phyloP scores from a whole-genome alignment of 371 early-diverging fungal species.

The Funneliformis caledonium region DNA sequence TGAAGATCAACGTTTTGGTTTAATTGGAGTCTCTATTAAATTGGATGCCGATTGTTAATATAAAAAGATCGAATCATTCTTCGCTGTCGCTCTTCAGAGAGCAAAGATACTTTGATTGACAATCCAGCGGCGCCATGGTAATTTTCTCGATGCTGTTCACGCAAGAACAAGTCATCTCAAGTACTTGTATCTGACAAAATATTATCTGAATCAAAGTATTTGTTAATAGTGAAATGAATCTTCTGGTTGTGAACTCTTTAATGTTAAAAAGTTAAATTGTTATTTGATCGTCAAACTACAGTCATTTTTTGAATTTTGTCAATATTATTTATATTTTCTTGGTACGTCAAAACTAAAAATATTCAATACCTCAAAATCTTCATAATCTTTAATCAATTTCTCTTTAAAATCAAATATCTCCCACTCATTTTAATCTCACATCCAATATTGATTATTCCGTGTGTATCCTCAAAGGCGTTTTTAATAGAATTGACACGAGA shows the following conservation, averaged over 20 bases:
- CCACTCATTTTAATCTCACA: constrained; percentile 57
- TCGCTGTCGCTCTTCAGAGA: constrained; percentile 84
- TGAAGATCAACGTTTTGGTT: constrained; percentile 57
- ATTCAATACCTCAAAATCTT: constrained; percentile 56
- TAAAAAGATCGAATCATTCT: constrained; percentile 57
- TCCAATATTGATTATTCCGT: constrained; percentile 53
- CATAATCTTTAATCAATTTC: not conserved
- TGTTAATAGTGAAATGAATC: not conserved
- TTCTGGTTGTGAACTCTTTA: too few relatives aligned
- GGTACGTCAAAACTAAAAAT: constrained; percentile 61
- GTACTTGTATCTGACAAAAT: constrained; percentile 54
- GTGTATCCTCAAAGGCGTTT: constrained; percentile 49
- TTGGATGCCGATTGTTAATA: constrained; percentile 58
- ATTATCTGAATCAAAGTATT: constrained; percentile 8
- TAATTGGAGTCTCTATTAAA: constrained; percentile 66
- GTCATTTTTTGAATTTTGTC: constrained; percentile 56
- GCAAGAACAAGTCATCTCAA: constrained; percentile 92
- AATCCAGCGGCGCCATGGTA: constrained; percentile 57
- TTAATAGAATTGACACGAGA: constrained; percentile 80
- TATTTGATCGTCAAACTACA: constrained; percentile 58
- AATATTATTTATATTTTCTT: not conserved
- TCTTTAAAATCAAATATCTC: constrained; percentile 54
- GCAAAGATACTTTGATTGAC: constrained; percentile 66
- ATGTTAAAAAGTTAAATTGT: not conserved
- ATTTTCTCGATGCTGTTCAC: constrained; percentile 76